Evolutionary conservation across 306 rosid genomes (phyloP).

Genomic region (Dryas drummondii): DNA sequence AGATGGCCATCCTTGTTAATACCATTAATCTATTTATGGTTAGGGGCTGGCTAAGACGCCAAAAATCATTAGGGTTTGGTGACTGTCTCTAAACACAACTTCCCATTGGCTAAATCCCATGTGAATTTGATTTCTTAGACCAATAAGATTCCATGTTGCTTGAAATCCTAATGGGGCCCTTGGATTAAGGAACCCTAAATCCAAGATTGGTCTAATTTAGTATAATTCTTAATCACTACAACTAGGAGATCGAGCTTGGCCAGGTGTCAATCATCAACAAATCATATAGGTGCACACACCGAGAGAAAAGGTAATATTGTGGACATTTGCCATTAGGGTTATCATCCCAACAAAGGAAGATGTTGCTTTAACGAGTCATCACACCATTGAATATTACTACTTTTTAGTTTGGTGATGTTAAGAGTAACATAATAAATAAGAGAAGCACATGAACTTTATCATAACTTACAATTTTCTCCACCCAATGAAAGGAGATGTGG

Average conservation of each 20-base stretch:
- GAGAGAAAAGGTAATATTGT: conserved; percentile 26
- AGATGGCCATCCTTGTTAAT: not conserved
- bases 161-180: conserved; percentile 26
- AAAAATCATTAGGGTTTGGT: conserved; percentile 37
- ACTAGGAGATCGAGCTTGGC: conserved; percentile 18
- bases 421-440: conserved; percentile 31
- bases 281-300: conserved; percentile 44
- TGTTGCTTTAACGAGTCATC: conserved; percentile 36
- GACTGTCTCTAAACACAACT: conserved; percentile 35
- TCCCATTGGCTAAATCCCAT: conserved; percentile 49
- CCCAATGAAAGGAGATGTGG: conserved; percentile 17
- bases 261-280: conserved; percentile 79
- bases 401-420: conserved; percentile 31
- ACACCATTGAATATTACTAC: conserved; percentile 16
- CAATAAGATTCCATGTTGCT: conserved; percentile 60
- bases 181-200: conserved; percentile 24
- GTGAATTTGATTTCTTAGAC: conserved; percentile 48
- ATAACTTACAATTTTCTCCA: conserved; percentile 16
- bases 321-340: conserved; percentile 11
- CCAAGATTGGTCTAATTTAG: conserved; percentile 18
- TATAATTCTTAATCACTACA: conserved; percentile 9
- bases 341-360: conserved; percentile 34
- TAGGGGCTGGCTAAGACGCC: conserved; percentile 21
- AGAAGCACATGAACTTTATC: conserved; percentile 54
- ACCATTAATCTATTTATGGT: not conserved